phyloP scores from a whole-genome alignment of 306 rosid species.

The Lathyrus tuberosus region DNA sequence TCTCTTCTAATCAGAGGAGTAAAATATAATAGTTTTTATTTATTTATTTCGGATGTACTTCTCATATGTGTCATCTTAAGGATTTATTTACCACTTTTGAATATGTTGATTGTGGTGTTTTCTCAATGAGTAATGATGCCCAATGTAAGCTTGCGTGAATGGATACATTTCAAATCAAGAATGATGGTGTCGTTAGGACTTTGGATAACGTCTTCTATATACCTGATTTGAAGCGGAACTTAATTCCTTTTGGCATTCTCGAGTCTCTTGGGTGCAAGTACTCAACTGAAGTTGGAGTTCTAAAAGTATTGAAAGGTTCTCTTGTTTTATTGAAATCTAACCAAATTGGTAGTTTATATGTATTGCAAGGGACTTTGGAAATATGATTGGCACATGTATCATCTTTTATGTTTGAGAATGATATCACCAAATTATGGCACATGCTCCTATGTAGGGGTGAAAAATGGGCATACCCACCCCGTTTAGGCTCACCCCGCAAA shows the following conservation, averaged over 20 bases:
- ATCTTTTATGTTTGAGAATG: not conserved
- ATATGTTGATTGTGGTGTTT: not conserved
- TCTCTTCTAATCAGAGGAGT: too few relatives aligned
- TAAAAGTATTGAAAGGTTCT: not conserved
- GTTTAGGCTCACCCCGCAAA: too few relatives aligned
- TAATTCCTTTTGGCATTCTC: not conserved
- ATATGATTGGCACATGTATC: not conserved
- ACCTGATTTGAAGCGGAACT: not conserved
- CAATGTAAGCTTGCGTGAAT: not conserved
- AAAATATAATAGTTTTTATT: too few relatives aligned
- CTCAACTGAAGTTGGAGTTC: not conserved
- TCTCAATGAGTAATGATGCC: not conserved
- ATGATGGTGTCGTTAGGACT: not conserved
- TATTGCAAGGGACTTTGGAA: not conserved
- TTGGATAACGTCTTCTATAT: not conserved
- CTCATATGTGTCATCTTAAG: too few relatives aligned
- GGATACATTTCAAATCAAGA: not conserved
- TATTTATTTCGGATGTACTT: too few relatives aligned
- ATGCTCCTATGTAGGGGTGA: too few relatives aligned
- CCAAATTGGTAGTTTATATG: not conserved
- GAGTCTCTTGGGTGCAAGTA: too few relatives aligned
- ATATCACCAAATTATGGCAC: conserved; percentile 3
- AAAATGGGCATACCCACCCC: too few relatives aligned
- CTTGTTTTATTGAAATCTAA: not conserved
- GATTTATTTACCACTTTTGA: conserved; percentile 5